Conservation (phyloP, 108 stramenopile genomes). For the Nitzschia putrida region DNA sequence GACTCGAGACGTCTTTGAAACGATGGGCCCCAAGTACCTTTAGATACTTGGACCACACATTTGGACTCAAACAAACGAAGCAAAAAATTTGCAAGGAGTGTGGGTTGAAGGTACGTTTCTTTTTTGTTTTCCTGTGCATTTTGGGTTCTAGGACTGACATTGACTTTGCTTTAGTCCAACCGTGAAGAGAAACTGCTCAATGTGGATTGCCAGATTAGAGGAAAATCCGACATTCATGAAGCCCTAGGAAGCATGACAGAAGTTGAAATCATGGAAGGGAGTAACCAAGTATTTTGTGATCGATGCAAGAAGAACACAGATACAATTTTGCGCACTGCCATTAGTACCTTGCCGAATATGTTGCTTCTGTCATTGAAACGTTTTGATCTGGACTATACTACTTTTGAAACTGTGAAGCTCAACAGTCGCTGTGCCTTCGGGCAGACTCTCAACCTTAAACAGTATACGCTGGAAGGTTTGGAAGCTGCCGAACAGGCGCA, state of each 20-base stretch:
- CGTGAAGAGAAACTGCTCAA: constrained; percentile 91
- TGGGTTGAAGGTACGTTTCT: constrained; percentile 76
- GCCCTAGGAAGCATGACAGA: constrained; percentile 89
- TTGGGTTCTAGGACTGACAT: not conserved
- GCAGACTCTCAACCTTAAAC: constrained; percentile 91
- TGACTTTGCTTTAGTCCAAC: constrained; percentile 60
- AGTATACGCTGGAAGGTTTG: constrained; percentile 91
- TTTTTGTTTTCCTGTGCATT: not conserved
- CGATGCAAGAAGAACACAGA: constrained; percentile 94
- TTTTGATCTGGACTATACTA: constrained; percentile 97
- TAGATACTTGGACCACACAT: constrained; percentile 81
- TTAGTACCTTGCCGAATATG: constrained; percentile 90
- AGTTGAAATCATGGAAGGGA: constrained; percentile 96
- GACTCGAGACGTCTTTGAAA: constrained; percentile 87
- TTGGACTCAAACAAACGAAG: constrained; percentile 82
- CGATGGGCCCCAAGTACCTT: constrained; percentile 80
- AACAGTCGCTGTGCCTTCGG: constrained; percentile 95
- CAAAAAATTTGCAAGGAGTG: constrained; percentile 92
- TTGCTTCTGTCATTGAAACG: constrained; percentile 94
- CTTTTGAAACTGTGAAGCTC: constrained; percentile 98
- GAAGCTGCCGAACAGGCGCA: constrained; percentile 72
- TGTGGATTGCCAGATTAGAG: constrained; percentile 93
- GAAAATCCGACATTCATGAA: constrained; percentile 91
- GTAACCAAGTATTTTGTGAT: constrained; percentile 96
- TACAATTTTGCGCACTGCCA: constrained; percentile 85